Evolutionary conservation across 768 basidiomycete species (phyloP).

Genomic region (Leccinum ochraceum): DNA sequence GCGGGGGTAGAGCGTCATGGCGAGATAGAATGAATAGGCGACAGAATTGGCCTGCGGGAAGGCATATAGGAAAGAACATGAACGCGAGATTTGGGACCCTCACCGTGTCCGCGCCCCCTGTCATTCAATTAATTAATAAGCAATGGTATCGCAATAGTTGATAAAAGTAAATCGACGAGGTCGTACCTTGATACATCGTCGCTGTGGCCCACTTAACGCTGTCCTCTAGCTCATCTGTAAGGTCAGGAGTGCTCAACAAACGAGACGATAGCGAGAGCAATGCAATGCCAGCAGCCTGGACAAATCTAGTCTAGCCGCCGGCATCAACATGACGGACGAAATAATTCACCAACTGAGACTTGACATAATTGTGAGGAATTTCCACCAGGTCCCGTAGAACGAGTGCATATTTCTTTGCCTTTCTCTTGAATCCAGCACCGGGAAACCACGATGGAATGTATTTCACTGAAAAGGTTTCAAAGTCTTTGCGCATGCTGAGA

Average conservation of each 20-base stretch:
- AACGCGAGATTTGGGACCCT: no score
- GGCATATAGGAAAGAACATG: no score
- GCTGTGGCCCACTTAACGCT: constrained; percentile 20
- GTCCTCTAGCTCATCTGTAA: constrained; percentile 17
- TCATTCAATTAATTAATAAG: neutral
- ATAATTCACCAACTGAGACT: constrained; percentile 18
- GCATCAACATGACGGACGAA: neutral
- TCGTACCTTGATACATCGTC: constrained; percentile 16
- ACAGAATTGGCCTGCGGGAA: no score
- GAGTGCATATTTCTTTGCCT: constrained; percentile 9
- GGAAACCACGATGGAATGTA: constrained; percentile 27
- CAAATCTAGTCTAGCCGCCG: neutral
- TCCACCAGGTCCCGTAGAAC: constrained; percentile 9
- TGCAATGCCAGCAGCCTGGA: constrained; percentile 17
- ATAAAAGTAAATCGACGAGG: neutral
- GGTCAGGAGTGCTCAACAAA: constrained; percentile 6
- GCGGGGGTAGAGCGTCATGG: no score
- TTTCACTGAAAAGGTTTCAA: constrained; percentile 18
- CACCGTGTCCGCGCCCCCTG: no score
- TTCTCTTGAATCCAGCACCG: constrained; percentile 20
- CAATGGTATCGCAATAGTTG: neutral
- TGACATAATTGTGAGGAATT: constrained; percentile 14
- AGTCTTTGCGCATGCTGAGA: no score
- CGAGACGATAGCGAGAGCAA: constrained; percentile 17
- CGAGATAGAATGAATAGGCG: no score